Evolutionary conservation across 495 filamentous ascomycete species (phyloP).

Genomic region (Friedmanniomyces endolithicus): DNA sequence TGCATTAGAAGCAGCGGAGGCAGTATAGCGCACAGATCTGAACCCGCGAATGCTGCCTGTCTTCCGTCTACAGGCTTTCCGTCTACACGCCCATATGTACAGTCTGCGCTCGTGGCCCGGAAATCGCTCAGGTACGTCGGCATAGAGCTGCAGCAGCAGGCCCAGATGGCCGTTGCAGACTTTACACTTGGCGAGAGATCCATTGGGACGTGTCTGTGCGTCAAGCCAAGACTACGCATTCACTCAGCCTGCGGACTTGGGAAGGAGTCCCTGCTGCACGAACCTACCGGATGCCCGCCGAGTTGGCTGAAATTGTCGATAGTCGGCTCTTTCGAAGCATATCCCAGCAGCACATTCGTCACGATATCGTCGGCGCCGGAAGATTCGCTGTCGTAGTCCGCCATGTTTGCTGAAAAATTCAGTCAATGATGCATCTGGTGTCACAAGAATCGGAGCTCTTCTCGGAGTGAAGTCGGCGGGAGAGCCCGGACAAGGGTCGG

Average conservation of each 20-base stretch:
- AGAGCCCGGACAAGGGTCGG: no score
- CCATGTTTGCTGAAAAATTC: conserved; percentile 41
- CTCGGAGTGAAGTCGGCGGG: not conserved
- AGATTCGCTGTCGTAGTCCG: conserved; percentile 74
- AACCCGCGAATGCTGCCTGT: conserved; percentile 65
- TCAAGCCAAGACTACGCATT: conserved; percentile 67
- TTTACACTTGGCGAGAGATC: conserved; percentile 72
- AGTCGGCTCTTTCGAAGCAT: conserved; percentile 67
- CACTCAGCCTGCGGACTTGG: not conserved
- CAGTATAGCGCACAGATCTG: conserved; percentile 30
- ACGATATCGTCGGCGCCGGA: conserved; percentile 61
- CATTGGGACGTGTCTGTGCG: conserved; percentile 53
- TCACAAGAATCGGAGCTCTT: not conserved
- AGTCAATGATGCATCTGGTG: not conserved
- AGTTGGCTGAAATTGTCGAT: conserved; percentile 82
- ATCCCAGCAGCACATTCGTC: conserved; percentile 84
- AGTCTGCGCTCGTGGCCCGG: conserved; percentile 73
- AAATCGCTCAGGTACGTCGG: conserved; percentile 74
- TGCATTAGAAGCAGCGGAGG: not conserved
- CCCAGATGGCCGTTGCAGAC: conserved; percentile 75
- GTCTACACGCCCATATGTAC: conserved; percentile 69
- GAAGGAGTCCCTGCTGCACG: conserved; percentile 3
- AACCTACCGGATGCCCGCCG: conserved; percentile 69
- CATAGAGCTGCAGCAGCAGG: conserved; percentile 81
- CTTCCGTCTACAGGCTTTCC: conserved; percentile 70